Evolutionary conservation across 805 yeast genomes (phyloP), one percentile per base, ranked within the genome.

Genomic region (Lipomyces mesembrius): DNA sequence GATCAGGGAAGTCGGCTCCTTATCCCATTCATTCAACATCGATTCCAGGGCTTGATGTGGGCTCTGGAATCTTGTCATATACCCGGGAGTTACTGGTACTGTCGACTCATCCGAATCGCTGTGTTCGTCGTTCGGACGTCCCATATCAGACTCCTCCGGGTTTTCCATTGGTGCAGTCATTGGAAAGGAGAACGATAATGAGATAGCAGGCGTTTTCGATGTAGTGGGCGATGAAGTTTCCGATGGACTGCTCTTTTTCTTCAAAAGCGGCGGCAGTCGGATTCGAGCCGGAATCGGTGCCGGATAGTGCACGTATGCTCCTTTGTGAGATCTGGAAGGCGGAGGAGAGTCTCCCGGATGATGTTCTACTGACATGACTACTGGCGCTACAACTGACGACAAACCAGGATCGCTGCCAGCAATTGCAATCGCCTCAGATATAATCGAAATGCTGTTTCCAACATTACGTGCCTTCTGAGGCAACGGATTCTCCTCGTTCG

Each of bases 221-320:
- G 37, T n/a, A 25, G n/a, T 52, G 14, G 56, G 20, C 20, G 35
- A n/a, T 17, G 55, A 22, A 8, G 54, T 20, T 35, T 25, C 55
- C 12, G 35, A 25, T 25, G 27, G 27, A 12, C 20, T 35, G 27
- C 35, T 29, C 53, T 63, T 63, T 14, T 17, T 14, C 55, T 60
- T 58, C 20, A 66, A 59, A 9, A 57, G 39, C 22, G 69, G 69
- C 25, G 69, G 69, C 29, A 66, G 55, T 29, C 60, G 39, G 35
- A 66, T 57, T 22, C 59, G 56, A 11, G 66, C 20, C 32, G 69
- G 69, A 59, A 66, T 66, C 39, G 69, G 69, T 20, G 66, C 67
- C 4, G 69, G 69, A 55, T 66, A 66, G 49, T 60, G 69, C 12
- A 66, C 46, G 25, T 34, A 27, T 11, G 22, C 46, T 20, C 43